Evolutionary conservation across 805 yeast species (phyloP), one percentile per base, ranked within the genome.

Genomic region (Maudiozyma saulgeensis): DNA sequence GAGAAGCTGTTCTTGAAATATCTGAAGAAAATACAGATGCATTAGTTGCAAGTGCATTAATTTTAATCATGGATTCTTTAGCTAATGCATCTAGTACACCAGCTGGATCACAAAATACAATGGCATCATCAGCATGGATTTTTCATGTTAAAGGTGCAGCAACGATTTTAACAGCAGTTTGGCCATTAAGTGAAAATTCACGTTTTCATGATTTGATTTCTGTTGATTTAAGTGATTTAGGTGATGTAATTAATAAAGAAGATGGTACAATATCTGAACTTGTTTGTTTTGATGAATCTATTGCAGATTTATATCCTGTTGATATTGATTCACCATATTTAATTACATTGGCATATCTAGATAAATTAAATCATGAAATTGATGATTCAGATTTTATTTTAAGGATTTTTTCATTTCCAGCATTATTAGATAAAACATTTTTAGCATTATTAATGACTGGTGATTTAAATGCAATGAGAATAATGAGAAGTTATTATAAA

Each of bases 101-200:
- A 18, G 45, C 56, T 9, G 52, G 38, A 7, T 45, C 32, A 26
- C 26, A 80, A 3, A 64, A 63, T 48, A 67, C 73, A 6, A 82
- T 89, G 48, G 95, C 96, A 1, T 90, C 97, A 2, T 82, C 95
- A 2, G 96, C 97, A 0, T 91, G 98, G 98, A 82, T 91, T 49
- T 91, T 87, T 71, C 97, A 91, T 60, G 97, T 91, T 9, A 86
- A 93, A 57, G 98, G 97, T 26, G 96, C 97, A 0, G 97, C 96
- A 6, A 90, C 97, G 0, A 91, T 91, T 46, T 71, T 91, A 44
- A 86, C 96, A 1, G 96, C 96, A 0, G 96, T 90, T 12, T 89
- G 96, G 89, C 96, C 96, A 5, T 70, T 90, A 47, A 81, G 84
- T 42, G 83, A 81, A 46, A 74, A 75, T 11, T 82, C 89, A 3